These are phyloP conservation scores for Pueraria montana DNA, from an alignment of 306 rosid genomes.

Conservation along the genomic window DNA sequence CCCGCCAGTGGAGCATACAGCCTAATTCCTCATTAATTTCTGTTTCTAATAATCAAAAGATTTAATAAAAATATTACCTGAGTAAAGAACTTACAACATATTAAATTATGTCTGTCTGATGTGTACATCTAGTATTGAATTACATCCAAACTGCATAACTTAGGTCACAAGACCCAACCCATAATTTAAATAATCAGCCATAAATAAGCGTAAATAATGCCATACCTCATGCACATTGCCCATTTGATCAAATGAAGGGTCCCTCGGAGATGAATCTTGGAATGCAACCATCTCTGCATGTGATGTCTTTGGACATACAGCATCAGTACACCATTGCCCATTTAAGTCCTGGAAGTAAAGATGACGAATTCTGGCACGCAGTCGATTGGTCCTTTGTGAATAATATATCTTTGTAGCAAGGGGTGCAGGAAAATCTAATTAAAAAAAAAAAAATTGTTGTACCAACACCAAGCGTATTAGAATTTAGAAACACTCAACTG, in stretches of 20 bases:
- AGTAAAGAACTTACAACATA: neutral
- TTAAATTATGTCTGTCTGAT: constrained; percentile 32
- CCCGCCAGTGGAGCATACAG: neutral
- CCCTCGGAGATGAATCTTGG: constrained; percentile 53
- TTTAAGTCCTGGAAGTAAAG: constrained; percentile 69
- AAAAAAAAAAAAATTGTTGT: constrained; percentile 40
- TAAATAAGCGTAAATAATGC: constrained; percentile 26
- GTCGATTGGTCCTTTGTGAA: constrained; percentile 80
- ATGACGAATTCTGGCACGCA: constrained; percentile 75
- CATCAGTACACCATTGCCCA: constrained; percentile 58
- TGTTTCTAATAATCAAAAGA: neutral
- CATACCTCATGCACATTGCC: constrained; percentile 60
- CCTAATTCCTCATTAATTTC: constrained; percentile 20
- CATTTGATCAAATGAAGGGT: constrained; percentile 53
- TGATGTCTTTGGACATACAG: constrained; percentile 51
- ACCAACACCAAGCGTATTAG: constrained; percentile 22
- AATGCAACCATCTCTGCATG: constrained; percentile 47
- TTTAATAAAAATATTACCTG: neutral
- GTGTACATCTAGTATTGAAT: constrained; percentile 12
- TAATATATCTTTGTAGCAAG: constrained; percentile 92
- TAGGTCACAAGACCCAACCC: constrained; percentile 7
- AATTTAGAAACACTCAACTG: constrained; percentile 36
- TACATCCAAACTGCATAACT: constrained; percentile 5
- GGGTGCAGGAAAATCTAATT: constrained; percentile 82
- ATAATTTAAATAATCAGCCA: constrained; percentile 17